phyloP scores from a whole-genome alignment of 2,329 filamentous ascomycete genomes.

The Gnomoniopsis sp. region DNA sequence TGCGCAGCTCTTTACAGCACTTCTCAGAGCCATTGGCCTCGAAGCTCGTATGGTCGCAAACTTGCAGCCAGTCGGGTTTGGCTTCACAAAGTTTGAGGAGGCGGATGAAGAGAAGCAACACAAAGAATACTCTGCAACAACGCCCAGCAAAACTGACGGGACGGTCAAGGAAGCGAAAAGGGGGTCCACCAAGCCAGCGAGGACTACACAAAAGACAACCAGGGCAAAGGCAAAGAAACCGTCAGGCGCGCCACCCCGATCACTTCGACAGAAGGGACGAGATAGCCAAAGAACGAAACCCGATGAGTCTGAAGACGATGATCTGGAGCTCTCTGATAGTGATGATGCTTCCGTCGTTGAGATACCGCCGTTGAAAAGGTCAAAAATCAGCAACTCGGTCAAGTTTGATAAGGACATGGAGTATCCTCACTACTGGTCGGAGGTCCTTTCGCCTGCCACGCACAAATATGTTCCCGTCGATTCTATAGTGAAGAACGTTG shows the following conservation, averaged over 20 bases:
- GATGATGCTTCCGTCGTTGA: conserved; percentile 61
- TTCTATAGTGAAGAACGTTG: conserved; percentile 62
- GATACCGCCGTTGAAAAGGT: conserved; percentile 38
- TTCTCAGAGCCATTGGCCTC: conserved; percentile 75
- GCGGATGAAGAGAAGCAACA: conserved; percentile 50
- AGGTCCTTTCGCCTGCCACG: conserved; percentile 79
- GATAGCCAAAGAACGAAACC: conserved; percentile 25
- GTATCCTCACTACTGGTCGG: conserved; percentile 90
- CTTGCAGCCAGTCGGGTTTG: conserved; percentile 83
- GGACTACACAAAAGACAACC: neutral
- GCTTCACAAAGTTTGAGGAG: conserved; percentile 85
- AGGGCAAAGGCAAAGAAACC: neutral
- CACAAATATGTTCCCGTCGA: conserved; percentile 79
- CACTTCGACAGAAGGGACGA: conserved; percentile 7
- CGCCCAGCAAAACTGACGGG: conserved; percentile 2
- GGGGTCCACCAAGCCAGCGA: conserved; percentile 10
- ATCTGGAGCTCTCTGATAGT: conserved; percentile 44
- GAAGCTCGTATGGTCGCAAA: conserved; percentile 82
- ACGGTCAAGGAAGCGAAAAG: conserved; percentile 14
- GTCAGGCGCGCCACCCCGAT: neutral
- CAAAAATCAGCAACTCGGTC: conserved; percentile 28
- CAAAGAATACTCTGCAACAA: conserved; percentile 17
- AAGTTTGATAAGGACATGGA: conserved; percentile 71
- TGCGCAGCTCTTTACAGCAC: conserved; percentile 82
- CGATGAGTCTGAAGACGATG: conserved; percentile 43